These are phyloP conservation scores for Calonectria multiphialidica DNA, from an alignment of 2,329 filamentous ascomycete genomes.

Conservation along the genomic window DNA sequence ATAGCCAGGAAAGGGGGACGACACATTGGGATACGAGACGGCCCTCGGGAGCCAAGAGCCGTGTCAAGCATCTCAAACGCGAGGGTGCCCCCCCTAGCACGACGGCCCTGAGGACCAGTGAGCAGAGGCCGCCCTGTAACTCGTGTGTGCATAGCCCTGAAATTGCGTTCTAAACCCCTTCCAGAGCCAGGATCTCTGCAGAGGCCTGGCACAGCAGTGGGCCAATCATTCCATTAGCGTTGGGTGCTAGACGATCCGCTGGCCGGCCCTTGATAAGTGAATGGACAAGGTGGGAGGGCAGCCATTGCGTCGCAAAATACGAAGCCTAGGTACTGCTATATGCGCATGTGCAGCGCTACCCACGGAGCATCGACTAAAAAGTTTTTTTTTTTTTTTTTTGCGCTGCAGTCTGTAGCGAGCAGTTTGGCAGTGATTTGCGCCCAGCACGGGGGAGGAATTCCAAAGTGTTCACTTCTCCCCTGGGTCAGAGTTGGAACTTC, in stretches of 20 bases:
- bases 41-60: conserved; percentile 5
- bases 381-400: neutral
- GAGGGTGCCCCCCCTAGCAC: neutral
- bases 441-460: neutral
- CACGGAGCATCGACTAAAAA: neutral
- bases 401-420: neutral
- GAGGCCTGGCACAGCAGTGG: conserved; percentile 28
- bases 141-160: conserved; percentile 25
- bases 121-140: conserved; percentile 3
- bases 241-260: conserved; percentile 27
- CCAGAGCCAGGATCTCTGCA: conserved; percentile 19
- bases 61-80: neutral
- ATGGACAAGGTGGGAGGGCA: conserved; percentile 21
- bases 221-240: conserved; percentile 36
- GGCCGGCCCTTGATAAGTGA: conserved; percentile 14
- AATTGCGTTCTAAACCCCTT: conserved; percentile 31
- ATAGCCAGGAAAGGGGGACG: conserved; percentile 3
- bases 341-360: neutral
- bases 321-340: conserved; percentile 7
- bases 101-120: neutral
- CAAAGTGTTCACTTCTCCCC: neutral
- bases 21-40: conserved; percentile 12
- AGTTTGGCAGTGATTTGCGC: neutral
- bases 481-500: neutral
- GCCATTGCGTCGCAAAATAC: conserved; percentile 15